These are phyloP conservation scores for Sporothrix curviconia DNA, from an alignment of 2,329 filamentous ascomycete genomes.

Conservation along the genomic window DNA sequence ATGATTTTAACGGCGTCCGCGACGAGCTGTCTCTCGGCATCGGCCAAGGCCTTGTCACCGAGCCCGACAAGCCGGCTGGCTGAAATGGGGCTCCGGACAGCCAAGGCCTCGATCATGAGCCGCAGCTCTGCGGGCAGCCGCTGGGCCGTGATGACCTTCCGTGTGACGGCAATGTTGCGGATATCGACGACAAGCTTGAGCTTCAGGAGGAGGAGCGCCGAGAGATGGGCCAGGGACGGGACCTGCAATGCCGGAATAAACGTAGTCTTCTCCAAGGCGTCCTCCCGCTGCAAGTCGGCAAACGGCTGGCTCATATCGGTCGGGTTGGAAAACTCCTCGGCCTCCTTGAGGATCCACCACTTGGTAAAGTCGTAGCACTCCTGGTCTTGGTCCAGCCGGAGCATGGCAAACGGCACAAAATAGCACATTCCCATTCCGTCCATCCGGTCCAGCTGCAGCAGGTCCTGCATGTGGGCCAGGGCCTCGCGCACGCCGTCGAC, in stretches of 20 bases:
- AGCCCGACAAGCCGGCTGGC: conserved; percentile 11
- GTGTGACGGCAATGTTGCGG: conserved; percentile 19
- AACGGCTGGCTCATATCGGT: conserved; percentile 26
- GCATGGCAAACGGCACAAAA: conserved; percentile 20
- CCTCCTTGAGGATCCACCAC: conserved; percentile 33
- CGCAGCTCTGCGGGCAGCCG: conserved; percentile 20
- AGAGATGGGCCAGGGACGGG: conserved; percentile 9
- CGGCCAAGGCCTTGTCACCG: conserved; percentile 1
- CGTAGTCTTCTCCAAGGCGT: conserved; percentile 33
- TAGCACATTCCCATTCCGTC: conserved; percentile 17
- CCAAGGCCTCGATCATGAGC: conserved; percentile 19
- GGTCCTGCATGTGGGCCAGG: conserved; percentile 8
- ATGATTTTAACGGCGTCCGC: neutral
- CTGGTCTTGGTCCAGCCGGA: conserved; percentile 29
- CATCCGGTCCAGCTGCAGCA: conserved; percentile 13
- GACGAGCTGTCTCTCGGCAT: neutral
- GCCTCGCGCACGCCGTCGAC: conserved; percentile 1
- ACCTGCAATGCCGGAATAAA: neutral
- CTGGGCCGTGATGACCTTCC: conserved; percentile 17
- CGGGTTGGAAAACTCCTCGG: conserved; percentile 23
- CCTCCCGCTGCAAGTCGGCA: conserved; percentile 32
- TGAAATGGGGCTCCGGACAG: conserved; percentile 23
- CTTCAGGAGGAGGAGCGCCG: conserved; percentile 23
- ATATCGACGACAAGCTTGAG: conserved; percentile 26
- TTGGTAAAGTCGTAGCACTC: conserved; percentile 42